Percentiles rank a stretch among this genome's conserved stretches.
Conservation (phyloP, 441 rosid genomes). For the Adansonia gregorii region DNA sequence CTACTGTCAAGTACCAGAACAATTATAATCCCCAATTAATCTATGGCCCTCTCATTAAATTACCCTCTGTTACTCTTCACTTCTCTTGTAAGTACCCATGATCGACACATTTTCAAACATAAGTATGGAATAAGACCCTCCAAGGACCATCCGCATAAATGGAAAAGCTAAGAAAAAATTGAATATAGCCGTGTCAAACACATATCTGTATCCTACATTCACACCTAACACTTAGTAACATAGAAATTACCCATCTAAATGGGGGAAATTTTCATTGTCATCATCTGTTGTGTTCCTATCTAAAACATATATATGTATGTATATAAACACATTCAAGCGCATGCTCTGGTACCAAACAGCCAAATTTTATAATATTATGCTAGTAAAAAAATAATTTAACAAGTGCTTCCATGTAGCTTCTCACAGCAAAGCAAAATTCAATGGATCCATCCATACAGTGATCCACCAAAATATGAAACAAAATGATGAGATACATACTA, state of each 20-base stretch:
- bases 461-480: background rate
- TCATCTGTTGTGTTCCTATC: background rate
- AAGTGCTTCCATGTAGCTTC: background rate
- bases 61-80: background rate
- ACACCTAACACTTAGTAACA: too few species aligned
- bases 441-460: background rate
- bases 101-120: too few species aligned
- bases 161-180: too few species aligned
- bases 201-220: too few species aligned
- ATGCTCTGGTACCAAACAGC: background rate
- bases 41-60: background rate
- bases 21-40: background rate
- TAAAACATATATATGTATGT: background rate
- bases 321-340: background rate
- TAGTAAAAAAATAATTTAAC: background rate
- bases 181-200: too few species aligned
- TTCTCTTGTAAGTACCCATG: too few species aligned
- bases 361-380: constrained; percentile 4
- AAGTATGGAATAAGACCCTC: too few species aligned
- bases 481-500: constrained; percentile 24
- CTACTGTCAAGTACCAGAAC: background rate
- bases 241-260: background rate
- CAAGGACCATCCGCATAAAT: too few species aligned
- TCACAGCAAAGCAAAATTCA: background rate
- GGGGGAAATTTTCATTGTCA: background rate